Base-by-base conservation (phyloP, 495 filamentous ascomycete genomes). In the Aspergillus taichungensis region DNA sequence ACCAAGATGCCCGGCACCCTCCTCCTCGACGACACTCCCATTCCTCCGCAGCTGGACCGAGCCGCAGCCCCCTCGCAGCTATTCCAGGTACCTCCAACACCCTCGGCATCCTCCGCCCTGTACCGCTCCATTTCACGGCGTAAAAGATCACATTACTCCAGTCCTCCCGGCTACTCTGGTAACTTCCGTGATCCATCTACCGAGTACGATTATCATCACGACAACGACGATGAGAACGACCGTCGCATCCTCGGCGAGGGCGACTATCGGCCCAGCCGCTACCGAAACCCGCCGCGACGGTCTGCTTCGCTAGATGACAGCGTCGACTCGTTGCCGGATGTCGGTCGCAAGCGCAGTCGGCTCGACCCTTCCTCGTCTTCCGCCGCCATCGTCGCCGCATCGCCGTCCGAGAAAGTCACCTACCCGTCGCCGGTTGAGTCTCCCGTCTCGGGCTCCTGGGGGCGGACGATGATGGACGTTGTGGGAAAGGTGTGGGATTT, bases 401-500 rank as follows among this genome's bases (percentile, higher is more conserved):
- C 55, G 8, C 46, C 46, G 10, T 45, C 28, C 8, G 43, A 40
- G 4, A 24, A 24, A 24, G 18, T 24, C 18, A 24, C 4, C 18
- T 24, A 24, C 18, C 18, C 18, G 18, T 24, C 18, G 18, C 18
- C 18, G 18, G 18, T 24, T 4, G 18, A 24, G 18, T 24, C 18
- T 24, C 46, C 51, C 30, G 32, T 44, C 13, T 54, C 54, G 27
- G 42, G 59, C 13, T 63, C 72, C 52, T 72, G 70, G 69, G 69
- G 67, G 11, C 72, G 55, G 34, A 64, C 64, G 5, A 70, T 76
- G 24, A 66, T 78, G 35, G 69, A 70, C 30, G 76, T 85, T 24
- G 80, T 88, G 6, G 85, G 85, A 6, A 90, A 82, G 59, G 79
- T 92, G 7, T 86, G 85, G 71, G 76, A 88, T 55, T 88, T 94